A percentile compares a stretch with the other conserved stretches of the same genome.
Evolutionary conservation across 768 basidiomycete species (phyloP).

Genomic region (Chalciporus sphaerocephalus): DNA sequence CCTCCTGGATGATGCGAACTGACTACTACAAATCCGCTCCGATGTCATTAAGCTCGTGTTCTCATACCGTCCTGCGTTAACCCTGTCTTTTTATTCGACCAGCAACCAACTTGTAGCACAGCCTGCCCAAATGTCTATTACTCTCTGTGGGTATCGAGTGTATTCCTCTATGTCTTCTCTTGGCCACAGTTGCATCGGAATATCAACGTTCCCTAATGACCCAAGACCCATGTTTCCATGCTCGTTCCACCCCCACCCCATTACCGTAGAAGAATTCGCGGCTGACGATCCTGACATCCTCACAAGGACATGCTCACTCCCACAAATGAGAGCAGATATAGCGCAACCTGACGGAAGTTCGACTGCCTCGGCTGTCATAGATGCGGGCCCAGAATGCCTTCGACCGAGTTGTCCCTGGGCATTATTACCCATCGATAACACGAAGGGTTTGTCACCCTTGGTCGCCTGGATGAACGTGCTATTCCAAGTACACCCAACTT

Average conservation of each 20-base stretch:
- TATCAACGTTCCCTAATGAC: constrained; percentile 47
- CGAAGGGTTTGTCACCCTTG: constrained; percentile 17
- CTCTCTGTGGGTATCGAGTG: constrained; percentile 9
- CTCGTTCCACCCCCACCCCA: constrained; percentile 98
- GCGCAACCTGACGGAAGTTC: constrained; percentile 23
- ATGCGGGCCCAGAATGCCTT: not conserved
- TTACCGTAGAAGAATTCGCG: constrained; percentile 40
- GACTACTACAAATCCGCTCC: not conserved
- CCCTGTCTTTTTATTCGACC: constrained; percentile 18
- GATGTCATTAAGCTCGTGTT: not conserved
- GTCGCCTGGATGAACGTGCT: constrained; percentile 53
- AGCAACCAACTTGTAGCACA: constrained; percentile 34
- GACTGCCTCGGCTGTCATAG: constrained; percentile 6
- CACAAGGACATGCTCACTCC: constrained; percentile 80
- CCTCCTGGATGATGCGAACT: constrained; percentile 49
- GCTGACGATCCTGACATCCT: constrained; percentile 16
- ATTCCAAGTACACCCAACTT: constrained; percentile 72
- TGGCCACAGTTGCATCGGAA: constrained; percentile 56
- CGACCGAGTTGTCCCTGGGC: constrained; percentile 66
- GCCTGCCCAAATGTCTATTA: constrained; percentile 27
- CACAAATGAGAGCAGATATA: constrained; percentile 51
- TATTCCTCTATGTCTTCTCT: constrained; percentile 9
- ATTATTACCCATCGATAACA: constrained; percentile 52
- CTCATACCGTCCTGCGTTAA: not conserved
- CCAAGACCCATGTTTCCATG: constrained; percentile 88